Evolutionary conservation across 441 rosid genomes (phyloP).

Genomic region (Viola pubescens): DNA sequence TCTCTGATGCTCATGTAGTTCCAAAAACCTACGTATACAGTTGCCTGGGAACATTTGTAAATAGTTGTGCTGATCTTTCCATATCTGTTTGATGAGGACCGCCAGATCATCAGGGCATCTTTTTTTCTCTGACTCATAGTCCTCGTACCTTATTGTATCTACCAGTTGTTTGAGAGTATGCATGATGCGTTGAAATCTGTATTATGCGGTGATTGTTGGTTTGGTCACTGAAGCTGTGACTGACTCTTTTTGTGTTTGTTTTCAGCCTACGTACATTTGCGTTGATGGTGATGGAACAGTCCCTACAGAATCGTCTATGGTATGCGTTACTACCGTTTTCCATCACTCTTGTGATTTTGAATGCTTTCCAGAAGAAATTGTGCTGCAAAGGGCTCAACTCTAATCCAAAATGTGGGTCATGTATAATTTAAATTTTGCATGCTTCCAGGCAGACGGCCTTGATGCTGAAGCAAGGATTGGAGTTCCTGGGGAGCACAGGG

Average conservation of each 20-base stretch:
- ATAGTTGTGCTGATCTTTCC: not conserved
- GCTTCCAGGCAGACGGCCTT: slow-evolving; percentile 77
- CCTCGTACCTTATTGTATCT: too few relatives aligned
- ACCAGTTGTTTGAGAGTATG: not conserved
- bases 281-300: slow-evolving; percentile 97
- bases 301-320: slow-evolving; percentile 86
- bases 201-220: not conserved
- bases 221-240: slow-evolving; percentile 9
- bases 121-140: not conserved
- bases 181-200: not conserved
- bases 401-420: not conserved
- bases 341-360: not conserved
- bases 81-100: not conserved
- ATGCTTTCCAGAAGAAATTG: not conserved
- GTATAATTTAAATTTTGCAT: not conserved
- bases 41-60: not conserved
- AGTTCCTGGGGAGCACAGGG: slow-evolving; percentile 88
- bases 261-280: slow-evolving; percentile 73
- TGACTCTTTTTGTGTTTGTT: slow-evolving; percentile 12
- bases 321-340: slow-evolving; percentile 22
- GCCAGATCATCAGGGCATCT: not conserved
- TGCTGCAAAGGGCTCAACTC: not conserved
- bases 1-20: not conserved
- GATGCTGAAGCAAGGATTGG: slow-evolving; percentile 91
- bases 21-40: too few relatives aligned